phyloP scores from a whole-genome alignment of 1,284 basidiomycete species.

The Xanthoconium separans region DNA sequence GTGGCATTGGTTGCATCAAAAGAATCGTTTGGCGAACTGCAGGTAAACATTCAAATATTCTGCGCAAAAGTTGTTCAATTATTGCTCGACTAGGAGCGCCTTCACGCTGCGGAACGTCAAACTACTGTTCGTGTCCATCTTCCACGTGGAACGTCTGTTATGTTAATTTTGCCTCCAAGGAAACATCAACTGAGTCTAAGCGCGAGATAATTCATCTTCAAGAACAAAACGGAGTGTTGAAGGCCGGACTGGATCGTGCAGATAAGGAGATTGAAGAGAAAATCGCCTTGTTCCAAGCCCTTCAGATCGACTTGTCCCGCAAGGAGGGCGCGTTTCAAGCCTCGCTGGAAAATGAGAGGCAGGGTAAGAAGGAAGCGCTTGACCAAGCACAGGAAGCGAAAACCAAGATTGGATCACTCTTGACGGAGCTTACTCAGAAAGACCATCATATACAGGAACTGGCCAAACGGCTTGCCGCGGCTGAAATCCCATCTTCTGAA shows the following conservation, averaged over 20 bases:
- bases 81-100: slow-evolving; percentile 16
- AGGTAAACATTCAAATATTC: slow-evolving; percentile 36
- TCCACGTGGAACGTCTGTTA: background rate
- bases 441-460: slow-evolving; percentile 23
- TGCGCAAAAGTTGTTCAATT: background rate
- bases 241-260: slow-evolving; percentile 13
- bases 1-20: slow-evolving; percentile 50
- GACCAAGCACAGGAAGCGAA: slow-evolving; percentile 22
- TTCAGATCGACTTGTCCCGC: slow-evolving; percentile 27
- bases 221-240: slow-evolving; percentile 25
- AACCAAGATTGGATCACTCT: slow-evolving; percentile 21
- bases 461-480: slow-evolving; percentile 18
- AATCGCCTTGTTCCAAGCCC: slow-evolving; percentile 9
- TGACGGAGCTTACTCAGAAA: slow-evolving; percentile 22
- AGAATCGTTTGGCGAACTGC: slow-evolving; percentile 52
- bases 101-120: slow-evolving; percentile 19
- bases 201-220: slow-evolving; percentile 19
- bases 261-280: slow-evolving; percentile 16
- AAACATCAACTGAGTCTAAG: slow-evolving; percentile 13
- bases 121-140: slow-evolving; percentile 12
- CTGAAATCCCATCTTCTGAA: slow-evolving; percentile 21
- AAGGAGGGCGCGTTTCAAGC: slow-evolving; percentile 28
- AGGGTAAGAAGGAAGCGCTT: slow-evolving; percentile 19
- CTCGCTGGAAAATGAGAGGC: slow-evolving; percentile 25
- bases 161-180: slow-evolving; percentile 18